Conservation (phyloP, 805 yeast genomes). For the Sungouiella blattae region DNA sequence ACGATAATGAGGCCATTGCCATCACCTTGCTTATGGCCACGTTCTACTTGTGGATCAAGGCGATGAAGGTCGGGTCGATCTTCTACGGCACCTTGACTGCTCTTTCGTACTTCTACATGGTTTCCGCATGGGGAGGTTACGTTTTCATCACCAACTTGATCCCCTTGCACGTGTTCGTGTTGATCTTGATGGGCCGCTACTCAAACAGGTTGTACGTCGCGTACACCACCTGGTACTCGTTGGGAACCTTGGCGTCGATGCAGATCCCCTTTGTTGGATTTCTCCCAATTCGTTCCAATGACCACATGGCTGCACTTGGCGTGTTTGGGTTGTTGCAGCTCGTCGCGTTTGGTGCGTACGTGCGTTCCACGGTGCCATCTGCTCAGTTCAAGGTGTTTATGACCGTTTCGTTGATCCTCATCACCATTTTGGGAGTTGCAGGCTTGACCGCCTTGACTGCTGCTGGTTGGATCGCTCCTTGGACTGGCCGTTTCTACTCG, state of each 20-base stretch:
- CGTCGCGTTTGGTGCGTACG: slow-evolving; percentile 79
- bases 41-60: slow-evolving; percentile 92
- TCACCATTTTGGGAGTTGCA: slow-evolving; percentile 60
- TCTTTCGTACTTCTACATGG: slow-evolving; percentile 94
- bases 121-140: slow-evolving; percentile 99
- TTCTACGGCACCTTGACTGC: slow-evolving; percentile 83
- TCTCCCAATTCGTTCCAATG: slow-evolving; percentile 93
- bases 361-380: slow-evolving; percentile 68
- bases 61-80: slow-evolving; percentile 86
- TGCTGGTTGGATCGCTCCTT: slow-evolving; percentile 93
- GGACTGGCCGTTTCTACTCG: slow-evolving; percentile 99
- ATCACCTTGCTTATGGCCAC: slow-evolving; percentile 94
- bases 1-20: slow-evolving; percentile 98
- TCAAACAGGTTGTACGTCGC: slow-evolving; percentile 79
- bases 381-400: slow-evolving; percentile 70
- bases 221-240: slow-evolving; percentile 93
- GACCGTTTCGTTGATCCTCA: slow-evolving; percentile 52
- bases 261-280: slow-evolving; percentile 99
- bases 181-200: slow-evolving; percentile 93
- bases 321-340: slow-evolving; percentile 93
- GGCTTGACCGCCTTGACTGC: slow-evolving; percentile 80
- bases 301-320: slow-evolving; percentile 97
- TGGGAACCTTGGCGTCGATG: slow-evolving; percentile 98
- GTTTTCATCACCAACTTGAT: slow-evolving; percentile 97
- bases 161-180: slow-evolving; percentile 89